These are phyloP conservation scores for Dactylorhiza incarnata DNA, from an alignment of 106 monocot species.

Conservation along the genomic window DNA sequence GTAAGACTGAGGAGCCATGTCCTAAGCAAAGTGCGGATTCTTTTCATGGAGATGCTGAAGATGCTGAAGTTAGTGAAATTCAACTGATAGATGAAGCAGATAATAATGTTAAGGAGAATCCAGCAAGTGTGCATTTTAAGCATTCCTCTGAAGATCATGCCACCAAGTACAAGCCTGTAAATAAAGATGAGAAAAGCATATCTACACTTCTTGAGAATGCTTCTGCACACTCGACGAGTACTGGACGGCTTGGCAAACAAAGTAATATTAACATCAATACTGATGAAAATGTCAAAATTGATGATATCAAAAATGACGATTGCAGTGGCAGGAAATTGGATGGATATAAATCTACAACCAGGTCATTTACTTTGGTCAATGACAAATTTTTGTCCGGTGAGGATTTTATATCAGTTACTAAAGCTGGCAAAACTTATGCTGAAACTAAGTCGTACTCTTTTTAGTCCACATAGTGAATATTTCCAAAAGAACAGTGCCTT, in stretches of 20 bases:
- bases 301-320: conserved; percentile 2
- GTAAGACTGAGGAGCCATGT: conserved; percentile 13
- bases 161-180: background rate
- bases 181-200: conserved; percentile 1
- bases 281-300: conserved; percentile 8
- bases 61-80: conserved; percentile 8
- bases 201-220: conserved; percentile 1
- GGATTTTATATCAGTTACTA: background rate
- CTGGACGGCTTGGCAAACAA: background rate
- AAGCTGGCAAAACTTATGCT: conserved; percentile 2
- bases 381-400: conserved; percentile 15
- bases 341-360: conserved; percentile 11
- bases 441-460: background rate
- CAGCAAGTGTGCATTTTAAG: conserved; percentile 8
- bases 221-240: conserved; percentile 1
- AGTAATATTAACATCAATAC: background rate
- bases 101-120: background rate
- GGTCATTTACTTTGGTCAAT: conserved; percentile 8
- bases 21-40: conserved; percentile 16
- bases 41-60: conserved; percentile 17
- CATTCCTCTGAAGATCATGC: conserved; percentile 9
- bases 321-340: background rate
- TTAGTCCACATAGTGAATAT: conserved; percentile 5
- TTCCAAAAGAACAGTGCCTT: background rate
- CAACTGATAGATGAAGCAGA: background rate